These are phyloP conservation scores for Mycena crocata DNA, from an alignment of 768 basidiomycete species.

Conservation along the genomic window DNA sequence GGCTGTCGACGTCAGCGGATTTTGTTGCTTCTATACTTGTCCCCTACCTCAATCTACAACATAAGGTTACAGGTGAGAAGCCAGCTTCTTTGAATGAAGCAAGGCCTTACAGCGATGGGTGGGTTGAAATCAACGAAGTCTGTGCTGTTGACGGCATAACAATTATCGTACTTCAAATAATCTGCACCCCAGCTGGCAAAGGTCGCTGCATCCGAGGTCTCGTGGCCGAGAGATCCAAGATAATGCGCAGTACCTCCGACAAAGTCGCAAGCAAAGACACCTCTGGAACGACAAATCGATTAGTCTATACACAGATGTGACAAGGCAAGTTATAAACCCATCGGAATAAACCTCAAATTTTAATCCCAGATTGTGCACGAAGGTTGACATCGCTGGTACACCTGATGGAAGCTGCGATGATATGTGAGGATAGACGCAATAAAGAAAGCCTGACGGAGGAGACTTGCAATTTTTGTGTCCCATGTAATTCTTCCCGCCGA, in stretches of 20 bases:
- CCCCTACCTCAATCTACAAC: slow-evolving; percentile 49
- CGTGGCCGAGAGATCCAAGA: slow-evolving; percentile 59
- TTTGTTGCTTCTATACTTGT: background rate
- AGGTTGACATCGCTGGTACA: slow-evolving; percentile 51
- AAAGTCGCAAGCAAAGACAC: slow-evolving; percentile 57
- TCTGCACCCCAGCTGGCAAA: slow-evolving; percentile 64
- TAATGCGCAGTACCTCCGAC: slow-evolving; percentile 58
- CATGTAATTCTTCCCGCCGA: slow-evolving; percentile 57
- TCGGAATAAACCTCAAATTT: slow-evolving; percentile 71
- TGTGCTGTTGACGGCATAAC: slow-evolving; percentile 57
- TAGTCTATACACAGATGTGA: background rate
- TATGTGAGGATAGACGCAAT: background rate
- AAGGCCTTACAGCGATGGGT: slow-evolving; percentile 49
- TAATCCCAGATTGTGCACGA: slow-evolving; percentile 52
- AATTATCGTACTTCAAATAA: slow-evolving; percentile 63
- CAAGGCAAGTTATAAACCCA: background rate
- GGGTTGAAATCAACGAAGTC: slow-evolving; percentile 61
- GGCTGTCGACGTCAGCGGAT: slow-evolving; percentile 38
- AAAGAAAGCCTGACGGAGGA: background rate
- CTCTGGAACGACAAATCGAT: slow-evolving; percentile 39
- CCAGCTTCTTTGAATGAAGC: background rate
- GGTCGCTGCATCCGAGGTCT: slow-evolving; percentile 57
- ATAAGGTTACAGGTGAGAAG: background rate
- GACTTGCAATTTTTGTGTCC: slow-evolving; percentile 46
- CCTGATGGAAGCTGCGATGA: slow-evolving; percentile 46